These are phyloP conservation scores for Scolecobasidium constrictum DNA, from an alignment of 2,329 filamentous ascomycete species.

Conservation along the genomic window DNA sequence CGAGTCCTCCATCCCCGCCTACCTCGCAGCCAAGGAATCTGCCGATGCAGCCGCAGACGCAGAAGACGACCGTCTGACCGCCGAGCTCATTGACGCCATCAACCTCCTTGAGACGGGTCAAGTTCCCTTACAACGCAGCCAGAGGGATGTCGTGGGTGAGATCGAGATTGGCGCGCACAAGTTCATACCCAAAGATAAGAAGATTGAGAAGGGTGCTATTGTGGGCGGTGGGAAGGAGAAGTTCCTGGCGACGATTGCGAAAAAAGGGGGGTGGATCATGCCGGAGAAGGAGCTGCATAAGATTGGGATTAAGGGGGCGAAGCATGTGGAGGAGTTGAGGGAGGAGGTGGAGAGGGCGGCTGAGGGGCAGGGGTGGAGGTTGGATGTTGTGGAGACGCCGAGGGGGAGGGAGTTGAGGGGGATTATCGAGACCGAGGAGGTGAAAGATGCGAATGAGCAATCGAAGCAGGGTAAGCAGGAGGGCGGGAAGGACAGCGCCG, in stretches of 20 bases:
- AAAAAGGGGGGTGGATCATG: conserved; percentile 51
- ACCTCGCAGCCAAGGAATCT: conserved; percentile 18
- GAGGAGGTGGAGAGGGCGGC: conserved; percentile 59
- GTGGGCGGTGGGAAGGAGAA: conserved; percentile 42
- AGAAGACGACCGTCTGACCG: conserved; percentile 11
- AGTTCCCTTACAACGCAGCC: conserved; percentile 4
- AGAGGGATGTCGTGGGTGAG: conserved; percentile 38
- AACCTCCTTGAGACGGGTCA: conserved; percentile 21
- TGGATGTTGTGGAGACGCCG: conserved; percentile 66
- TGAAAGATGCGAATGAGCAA: conserved; percentile 15
- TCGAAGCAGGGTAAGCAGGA: conserved; percentile 23
- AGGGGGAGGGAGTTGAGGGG: conserved; percentile 57
- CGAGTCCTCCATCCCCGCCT: conserved; percentile 41
- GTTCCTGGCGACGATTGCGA: conserved; percentile 40
- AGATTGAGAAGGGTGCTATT: conserved; percentile 42
- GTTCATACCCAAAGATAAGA: conserved; percentile 43
- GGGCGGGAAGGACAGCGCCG: conserved; percentile 10
- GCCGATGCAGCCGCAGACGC: background rate
- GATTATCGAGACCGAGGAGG: conserved; percentile 37
- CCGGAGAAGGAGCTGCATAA: conserved; percentile 57
- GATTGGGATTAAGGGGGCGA: conserved; percentile 50
- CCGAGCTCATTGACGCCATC: conserved; percentile 15
- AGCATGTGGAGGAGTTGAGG: conserved; percentile 58
- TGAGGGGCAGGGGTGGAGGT: conserved; percentile 62
- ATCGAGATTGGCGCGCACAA: conserved; percentile 48